Evolutionary conservation across 768 basidiomycete genomes (phyloP).

Genomic region (Paxillus rubicundulus): DNA sequence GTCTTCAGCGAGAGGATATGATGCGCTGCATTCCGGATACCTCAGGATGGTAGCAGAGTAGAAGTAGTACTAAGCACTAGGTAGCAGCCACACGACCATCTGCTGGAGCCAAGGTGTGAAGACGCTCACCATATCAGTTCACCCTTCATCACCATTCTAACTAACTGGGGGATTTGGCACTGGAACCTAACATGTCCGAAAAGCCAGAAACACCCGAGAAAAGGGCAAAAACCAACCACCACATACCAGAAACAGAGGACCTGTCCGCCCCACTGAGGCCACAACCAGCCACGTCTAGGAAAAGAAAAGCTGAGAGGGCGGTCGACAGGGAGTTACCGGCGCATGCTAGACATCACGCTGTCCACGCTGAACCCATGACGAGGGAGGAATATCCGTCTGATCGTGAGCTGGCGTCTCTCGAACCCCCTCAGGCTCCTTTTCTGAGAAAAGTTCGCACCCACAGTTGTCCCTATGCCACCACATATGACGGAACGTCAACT

Average conservation of each 20-base stretch:
- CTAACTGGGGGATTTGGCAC: constrained; percentile 7
- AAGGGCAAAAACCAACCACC: constrained; percentile 16
- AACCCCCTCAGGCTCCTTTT: neutral
- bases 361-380: constrained; percentile 13
- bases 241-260: constrained; percentile 18
- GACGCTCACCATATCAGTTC: constrained; percentile 29
- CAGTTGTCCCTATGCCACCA: constrained; percentile 22
- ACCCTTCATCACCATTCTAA: constrained; percentile 13
- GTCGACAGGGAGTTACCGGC: constrained; percentile 10
- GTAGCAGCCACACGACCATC: constrained; percentile 13
- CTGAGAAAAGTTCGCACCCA: constrained; percentile 8
- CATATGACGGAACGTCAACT: constrained; percentile 26
- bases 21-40: neutral
- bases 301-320: constrained; percentile 26
- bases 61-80: neutral
- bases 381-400: constrained; percentile 27
- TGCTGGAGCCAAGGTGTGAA: constrained; percentile 12
- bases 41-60: too few relatives aligned
- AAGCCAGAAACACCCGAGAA: constrained; percentile 23
- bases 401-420: constrained; percentile 16
- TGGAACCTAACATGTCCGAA: constrained; percentile 24
- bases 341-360: constrained; percentile 10
- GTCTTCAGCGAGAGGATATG: too few relatives aligned
- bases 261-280: constrained; percentile 1
- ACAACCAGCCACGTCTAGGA: constrained; percentile 9